Evolutionary conservation across 495 filamentous ascomycete genomes (phyloP).

Genomic region (Stereocaulon alpinum): DNA sequence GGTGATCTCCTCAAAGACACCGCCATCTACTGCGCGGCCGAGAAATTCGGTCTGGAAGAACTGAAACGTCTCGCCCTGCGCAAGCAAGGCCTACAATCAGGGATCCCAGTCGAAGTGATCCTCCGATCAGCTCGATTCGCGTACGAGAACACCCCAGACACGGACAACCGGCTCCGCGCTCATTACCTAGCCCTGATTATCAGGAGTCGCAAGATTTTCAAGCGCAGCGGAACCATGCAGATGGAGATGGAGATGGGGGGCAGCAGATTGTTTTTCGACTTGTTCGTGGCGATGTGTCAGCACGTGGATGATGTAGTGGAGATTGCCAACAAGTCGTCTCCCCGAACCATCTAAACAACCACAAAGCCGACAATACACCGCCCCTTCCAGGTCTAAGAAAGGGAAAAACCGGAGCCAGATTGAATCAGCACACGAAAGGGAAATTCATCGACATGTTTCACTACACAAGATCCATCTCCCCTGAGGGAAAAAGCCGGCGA

Average conservation of each 20-base stretch:
- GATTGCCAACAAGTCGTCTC: conserved; percentile 33
- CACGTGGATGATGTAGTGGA: conserved; percentile 86
- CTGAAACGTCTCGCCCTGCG: conserved; percentile 79
- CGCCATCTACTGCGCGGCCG: conserved; percentile 81
- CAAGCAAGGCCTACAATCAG: conserved; percentile 83
- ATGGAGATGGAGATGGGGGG: conserved; percentile 90
- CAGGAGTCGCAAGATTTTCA: conserved; percentile 85
- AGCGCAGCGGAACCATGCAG: conserved; percentile 94
- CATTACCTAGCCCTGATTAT: conserved; percentile 93
- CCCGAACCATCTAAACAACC: conserved; percentile 31
- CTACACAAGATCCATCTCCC: conserved; percentile 21
- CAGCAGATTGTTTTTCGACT: conserved; percentile 86
- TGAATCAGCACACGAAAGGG: conserved; percentile 26
- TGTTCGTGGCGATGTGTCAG: conserved; percentile 96
- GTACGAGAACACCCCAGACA: conserved; percentile 87
- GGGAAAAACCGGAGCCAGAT: conserved; percentile 22
- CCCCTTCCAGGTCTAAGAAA: conserved; percentile 5
- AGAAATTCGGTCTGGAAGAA: conserved; percentile 74
- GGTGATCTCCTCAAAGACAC: conserved; percentile 77
- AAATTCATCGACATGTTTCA: conserved; percentile 14
- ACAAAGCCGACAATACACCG: background rate
- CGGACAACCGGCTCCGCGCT: conserved; percentile 79
- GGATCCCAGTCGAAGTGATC: conserved; percentile 78
- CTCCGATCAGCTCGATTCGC: conserved; percentile 83
- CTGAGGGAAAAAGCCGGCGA: conserved; percentile 19